A percentile compares a stretch with the other conserved stretches of the same genome.
phyloP scores from a whole-genome alignment of 495 filamentous ascomycete species.

The Rhizodiscina lignyota region DNA sequence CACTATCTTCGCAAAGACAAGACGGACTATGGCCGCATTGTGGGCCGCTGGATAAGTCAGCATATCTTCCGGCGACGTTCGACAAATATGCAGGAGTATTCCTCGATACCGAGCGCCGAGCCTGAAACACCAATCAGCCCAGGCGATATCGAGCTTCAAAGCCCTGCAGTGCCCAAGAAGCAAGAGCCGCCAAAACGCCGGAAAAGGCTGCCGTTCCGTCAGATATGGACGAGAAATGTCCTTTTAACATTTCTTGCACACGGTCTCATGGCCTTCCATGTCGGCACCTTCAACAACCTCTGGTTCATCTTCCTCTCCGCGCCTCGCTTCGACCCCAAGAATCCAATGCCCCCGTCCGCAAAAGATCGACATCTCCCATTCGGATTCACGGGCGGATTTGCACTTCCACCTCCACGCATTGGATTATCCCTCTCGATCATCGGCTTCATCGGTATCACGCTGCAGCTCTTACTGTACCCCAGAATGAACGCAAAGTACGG shows the following conservation, averaged over 20 bases:
- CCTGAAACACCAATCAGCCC: too few species aligned
- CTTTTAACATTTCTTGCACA: constrained; percentile 45
- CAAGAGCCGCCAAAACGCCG: too few species aligned
- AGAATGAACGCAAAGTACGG: constrained; percentile 40
- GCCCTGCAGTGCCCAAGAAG: constrained; percentile 5
- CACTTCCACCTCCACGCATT: constrained; percentile 47
- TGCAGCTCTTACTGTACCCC: constrained; percentile 59
- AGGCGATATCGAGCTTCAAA: too few species aligned
- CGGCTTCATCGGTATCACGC: constrained; percentile 47
- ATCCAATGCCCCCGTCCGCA: constrained; percentile 13
- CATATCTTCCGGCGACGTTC: constrained; percentile 14
- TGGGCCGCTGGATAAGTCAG: constrained; percentile 27
- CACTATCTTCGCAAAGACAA: constrained; percentile 29
- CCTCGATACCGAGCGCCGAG: constrained; percentile 5
- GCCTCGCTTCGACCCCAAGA: constrained; percentile 32
- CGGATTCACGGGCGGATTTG: constrained; percentile 57
- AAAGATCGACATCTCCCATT: constrained; percentile 31
- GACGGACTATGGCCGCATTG: constrained; percentile 31
- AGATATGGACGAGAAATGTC: constrained; percentile 47
- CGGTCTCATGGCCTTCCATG: constrained; percentile 54
- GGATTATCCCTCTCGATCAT: constrained; percentile 55
- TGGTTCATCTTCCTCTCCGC: constrained; percentile 58
- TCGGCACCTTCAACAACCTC: constrained; percentile 57
- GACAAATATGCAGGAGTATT: constrained; percentile 9
- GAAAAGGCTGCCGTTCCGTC: constrained; percentile 42